Evolutionary conservation across 2,329 filamentous ascomycete genomes (phyloP), one percentile per base, ranked within the genome.

Genomic region (Atkinsonella hypoxylon): DNA sequence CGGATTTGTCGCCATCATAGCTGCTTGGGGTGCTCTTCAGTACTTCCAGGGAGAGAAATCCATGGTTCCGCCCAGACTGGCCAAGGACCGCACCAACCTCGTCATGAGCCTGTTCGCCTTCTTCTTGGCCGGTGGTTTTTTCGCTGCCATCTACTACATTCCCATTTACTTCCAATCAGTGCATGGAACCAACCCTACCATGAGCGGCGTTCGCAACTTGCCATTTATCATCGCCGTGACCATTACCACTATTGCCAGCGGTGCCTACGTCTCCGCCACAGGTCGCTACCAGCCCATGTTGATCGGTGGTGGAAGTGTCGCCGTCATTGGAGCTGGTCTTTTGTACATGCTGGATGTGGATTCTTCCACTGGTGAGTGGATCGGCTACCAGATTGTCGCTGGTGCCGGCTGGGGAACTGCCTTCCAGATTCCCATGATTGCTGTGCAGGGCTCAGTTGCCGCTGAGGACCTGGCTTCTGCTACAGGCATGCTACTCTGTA

Each of bases 381-480:
- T 78, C 41, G 75, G 74, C 6, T 79, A 75, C 57, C 74, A 79
- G 61, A 66, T 78, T 13, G 51, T 79, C 2, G 67, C 65, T 30
- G 76, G 76, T n/a, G 60, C 70, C 6, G 75, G 72, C 3, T 69
- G 66, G 52, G 76, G 75, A 12, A 53, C 61, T 7, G 67, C 63
- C 2, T 67, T 73, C 50, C 73, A 78, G 58, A 67, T 77, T 8
- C 74, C 75, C 39, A 73, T 77, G 61, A 74, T 76, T 52, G 71
- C 70, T 22, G 68, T 72, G 4, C 73, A 76, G 56, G 67, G 65
- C 4, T 64, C 65, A 11, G 63, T 70, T 3, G 54, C 59, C 2
- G 59, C 71, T 4, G 56, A 61, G 31, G 75, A 77, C 54, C 63
- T 77, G 15, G 64, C 71, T 3, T 67, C 71, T 22, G 68, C 67